Evolutionary conservation across 306 rosid genomes (phyloP).

Genomic region (Pyrus pyrifolia): DNA sequence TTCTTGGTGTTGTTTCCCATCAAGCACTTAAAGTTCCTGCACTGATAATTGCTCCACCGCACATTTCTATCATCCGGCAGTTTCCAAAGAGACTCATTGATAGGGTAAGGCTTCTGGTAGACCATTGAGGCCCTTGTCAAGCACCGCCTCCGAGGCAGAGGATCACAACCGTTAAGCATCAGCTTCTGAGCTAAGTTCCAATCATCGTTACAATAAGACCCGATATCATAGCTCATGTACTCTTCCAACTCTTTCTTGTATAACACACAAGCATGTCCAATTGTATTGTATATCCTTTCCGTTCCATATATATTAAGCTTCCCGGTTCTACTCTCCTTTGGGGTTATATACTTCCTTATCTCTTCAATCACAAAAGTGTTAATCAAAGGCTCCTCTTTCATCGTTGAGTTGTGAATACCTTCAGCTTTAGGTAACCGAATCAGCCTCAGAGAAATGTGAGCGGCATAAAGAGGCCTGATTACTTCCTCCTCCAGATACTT

Average conservation of each 20-base stretch:
- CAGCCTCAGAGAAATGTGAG: slow-evolving; percentile 66
- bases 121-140: slow-evolving; percentile 77
- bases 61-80: slow-evolving; percentile 73
- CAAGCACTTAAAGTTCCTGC: slow-evolving; percentile 75
- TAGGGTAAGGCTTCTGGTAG: slow-evolving; percentile 63
- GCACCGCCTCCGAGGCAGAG: slow-evolving; percentile 83
- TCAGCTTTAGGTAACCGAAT: slow-evolving; percentile 51
- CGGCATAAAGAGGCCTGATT: slow-evolving; percentile 65
- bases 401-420: slow-evolving; percentile 35
- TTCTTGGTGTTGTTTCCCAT: slow-evolving; percentile 58
- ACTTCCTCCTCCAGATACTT: slow-evolving; percentile 62
- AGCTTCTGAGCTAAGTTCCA: slow-evolving; percentile 84
- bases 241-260: slow-evolving; percentile 58
- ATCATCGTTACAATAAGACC: slow-evolving; percentile 90
- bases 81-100: slow-evolving; percentile 76
- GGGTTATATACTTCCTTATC: slow-evolving; percentile 80
- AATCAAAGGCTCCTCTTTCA: slow-evolving; percentile 71
- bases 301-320: slow-evolving; percentile 53
- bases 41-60: slow-evolving; percentile 76
- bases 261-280: slow-evolving; percentile 84
- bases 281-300: slow-evolving; percentile 62
- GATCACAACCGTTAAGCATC: slow-evolving; percentile 90
- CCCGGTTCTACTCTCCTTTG: slow-evolving; percentile 64
- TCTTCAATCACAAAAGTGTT: slow-evolving; percentile 70
- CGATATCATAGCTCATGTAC: slow-evolving; percentile 89